Evolutionary conservation across 164 flowering plant genomes (phyloP).

Genomic region (Cinnamomum micranthum): DNA sequence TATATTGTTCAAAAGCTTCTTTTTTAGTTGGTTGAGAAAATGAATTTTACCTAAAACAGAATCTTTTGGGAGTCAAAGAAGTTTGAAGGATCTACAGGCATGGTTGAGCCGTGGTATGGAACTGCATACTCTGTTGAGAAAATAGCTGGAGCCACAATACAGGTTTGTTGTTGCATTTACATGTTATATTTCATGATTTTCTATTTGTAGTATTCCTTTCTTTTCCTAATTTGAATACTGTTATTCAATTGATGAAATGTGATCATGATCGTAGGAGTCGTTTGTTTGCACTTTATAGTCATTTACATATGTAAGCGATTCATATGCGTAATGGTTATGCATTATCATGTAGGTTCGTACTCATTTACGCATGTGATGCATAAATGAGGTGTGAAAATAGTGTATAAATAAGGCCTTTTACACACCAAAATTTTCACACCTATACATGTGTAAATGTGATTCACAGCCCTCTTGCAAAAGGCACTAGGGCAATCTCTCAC

Average conservation of each 20-base stretch:
- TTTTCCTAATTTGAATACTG: background rate
- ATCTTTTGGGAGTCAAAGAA: constrained; percentile 92
- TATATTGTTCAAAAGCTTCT: no score
- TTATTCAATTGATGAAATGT: background rate
- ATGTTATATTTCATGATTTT: background rate
- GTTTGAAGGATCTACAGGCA: constrained; percentile 77
- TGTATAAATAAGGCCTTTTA: no score
- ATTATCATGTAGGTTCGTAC: no score
- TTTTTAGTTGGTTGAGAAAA: background rate
- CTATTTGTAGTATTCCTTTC: background rate
- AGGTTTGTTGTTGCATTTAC: constrained; percentile 42
- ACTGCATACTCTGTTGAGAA: constrained; percentile 74
- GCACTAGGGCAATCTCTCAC: no score
- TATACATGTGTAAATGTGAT: no score
- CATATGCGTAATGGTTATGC: no score
- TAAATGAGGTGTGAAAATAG: no score
- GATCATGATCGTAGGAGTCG: background rate
- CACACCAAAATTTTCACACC: no score
- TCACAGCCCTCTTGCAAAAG: no score
- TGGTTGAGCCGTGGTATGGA: constrained; percentile 94
- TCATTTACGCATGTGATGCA: no score
- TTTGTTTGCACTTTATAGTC: no score
- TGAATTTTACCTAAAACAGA: constrained; percentile 35
- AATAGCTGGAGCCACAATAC: constrained; percentile 41
- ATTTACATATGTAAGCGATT: no score